A percentile compares a stretch with the other conserved stretches of the same genome.
phyloP scores from a whole-genome alignment of 225 moss, liverwort and hornwort genomes.

The Bryoerythrophyllum caledonicum region DNA sequence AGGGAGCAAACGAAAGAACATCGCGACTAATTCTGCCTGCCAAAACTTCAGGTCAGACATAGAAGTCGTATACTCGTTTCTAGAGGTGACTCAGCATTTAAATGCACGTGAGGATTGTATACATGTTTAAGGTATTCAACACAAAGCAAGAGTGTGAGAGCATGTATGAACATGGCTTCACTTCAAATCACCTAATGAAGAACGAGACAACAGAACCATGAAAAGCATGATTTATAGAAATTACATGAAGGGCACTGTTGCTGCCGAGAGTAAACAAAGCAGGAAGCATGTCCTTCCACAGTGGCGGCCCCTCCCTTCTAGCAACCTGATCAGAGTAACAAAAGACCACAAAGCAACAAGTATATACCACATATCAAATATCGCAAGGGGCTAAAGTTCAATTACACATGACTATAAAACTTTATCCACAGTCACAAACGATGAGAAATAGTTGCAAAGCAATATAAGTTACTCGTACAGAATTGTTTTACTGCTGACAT shows the following conservation, averaged over 20 bases:
- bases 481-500: background rate
- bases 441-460: background rate
- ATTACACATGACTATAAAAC: background rate
- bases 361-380: background rate
- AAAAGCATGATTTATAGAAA: constrained; percentile 16
- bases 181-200: background rate
- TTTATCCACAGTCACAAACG: background rate
- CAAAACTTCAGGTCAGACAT: constrained; percentile 50
- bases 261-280: constrained; percentile 72
- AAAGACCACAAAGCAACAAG: constrained; percentile 23
- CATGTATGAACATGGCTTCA: background rate
- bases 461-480: background rate
- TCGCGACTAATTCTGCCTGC: constrained; percentile 94
- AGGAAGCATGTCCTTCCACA: constrained; percentile 90
- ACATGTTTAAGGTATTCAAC: background rate
- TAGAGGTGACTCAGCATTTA: constrained; percentile 7
- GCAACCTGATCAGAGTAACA: constrained; percentile 61
- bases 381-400: background rate
- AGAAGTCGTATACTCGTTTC: constrained; percentile 14
- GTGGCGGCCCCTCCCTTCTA: constrained; percentile 77
- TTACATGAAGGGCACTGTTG: constrained; percentile 78
- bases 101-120: background rate
- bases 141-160: constrained; percentile 20
- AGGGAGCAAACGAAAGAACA: constrained; percentile 97
- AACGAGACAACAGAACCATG: constrained; percentile 1